Conservation (phyloP, 2,329 filamentous ascomycete species). For the Rhynchosporium agropyri region DNA sequence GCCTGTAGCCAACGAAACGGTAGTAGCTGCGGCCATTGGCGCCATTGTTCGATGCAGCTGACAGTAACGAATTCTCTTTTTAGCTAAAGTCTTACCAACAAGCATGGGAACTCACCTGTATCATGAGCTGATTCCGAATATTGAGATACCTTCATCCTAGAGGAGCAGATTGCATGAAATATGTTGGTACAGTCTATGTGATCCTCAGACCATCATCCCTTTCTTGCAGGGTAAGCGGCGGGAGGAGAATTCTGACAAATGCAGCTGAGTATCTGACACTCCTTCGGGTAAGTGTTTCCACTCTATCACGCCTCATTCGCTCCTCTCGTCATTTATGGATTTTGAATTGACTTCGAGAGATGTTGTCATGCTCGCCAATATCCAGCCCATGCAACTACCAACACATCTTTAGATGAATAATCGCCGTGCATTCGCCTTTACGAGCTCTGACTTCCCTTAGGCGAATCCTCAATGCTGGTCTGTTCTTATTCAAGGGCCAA, state of each 20-base stretch:
- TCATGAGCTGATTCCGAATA: neutral
- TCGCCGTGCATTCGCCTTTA: conserved; percentile 25
- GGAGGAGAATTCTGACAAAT: conserved; percentile 13
- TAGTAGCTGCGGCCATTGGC: conserved; percentile 5
- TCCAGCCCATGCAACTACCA: conserved; percentile 21
- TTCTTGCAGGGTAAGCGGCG: conserved; percentile 13
- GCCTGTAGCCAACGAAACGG: conserved; percentile 13
- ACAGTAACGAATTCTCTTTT: conserved; percentile 1
- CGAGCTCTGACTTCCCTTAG: neutral
- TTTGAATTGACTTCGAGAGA: conserved; percentile 20
- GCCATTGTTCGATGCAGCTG: conserved; percentile 13
- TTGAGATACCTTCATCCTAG: conserved; percentile 8
- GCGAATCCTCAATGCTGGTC: conserved; percentile 12
- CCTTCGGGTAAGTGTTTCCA: conserved; percentile 10
- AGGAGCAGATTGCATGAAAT: neutral
- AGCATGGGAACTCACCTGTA: neutral
- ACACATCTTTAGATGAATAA: conserved; percentile 25
- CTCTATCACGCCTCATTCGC: conserved; percentile 15
- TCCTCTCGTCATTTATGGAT: neutral
- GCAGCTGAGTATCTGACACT: neutral
- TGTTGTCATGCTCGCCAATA: conserved; percentile 14
- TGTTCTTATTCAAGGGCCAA: conserved; percentile 11
- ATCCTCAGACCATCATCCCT: neutral
- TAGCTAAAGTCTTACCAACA: conserved; percentile 18
- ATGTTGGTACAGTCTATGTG: conserved; percentile 5